These are phyloP conservation scores for Petunia axillaris DNA, from an alignment of 257 asterid species.

Conservation along the genomic window DNA sequence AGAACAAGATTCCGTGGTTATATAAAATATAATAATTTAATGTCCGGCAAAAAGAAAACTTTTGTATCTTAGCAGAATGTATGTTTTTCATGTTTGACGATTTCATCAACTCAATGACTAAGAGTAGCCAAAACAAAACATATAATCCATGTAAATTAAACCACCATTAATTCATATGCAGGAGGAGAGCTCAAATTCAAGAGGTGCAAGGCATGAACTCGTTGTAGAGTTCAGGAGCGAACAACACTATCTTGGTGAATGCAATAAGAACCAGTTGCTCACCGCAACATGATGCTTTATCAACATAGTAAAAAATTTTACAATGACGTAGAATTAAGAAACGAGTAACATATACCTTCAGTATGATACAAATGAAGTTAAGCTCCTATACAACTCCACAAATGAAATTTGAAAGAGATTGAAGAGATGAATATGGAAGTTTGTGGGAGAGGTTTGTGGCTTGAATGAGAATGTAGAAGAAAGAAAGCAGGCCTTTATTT, in stretches of 20 bases:
- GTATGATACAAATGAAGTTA: not conserved
- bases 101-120: not conserved
- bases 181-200: too few relatives aligned
- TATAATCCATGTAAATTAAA: too few relatives aligned
- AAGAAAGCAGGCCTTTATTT: conserved; percentile 38
- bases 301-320: not conserved
- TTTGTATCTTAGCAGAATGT: not conserved
- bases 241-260: too few relatives aligned
- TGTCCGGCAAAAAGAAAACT: not conserved
- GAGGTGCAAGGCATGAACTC: too few relatives aligned
- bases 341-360: not conserved
- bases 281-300: too few relatives aligned
- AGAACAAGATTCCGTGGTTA: too few relatives aligned
- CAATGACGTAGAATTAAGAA: not conserved
- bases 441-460: conserved; percentile 29
- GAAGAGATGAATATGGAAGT: not conserved
- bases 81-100: not conserved
- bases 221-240: too few relatives aligned
- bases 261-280: too few relatives aligned
- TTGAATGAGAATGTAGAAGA: conserved; percentile 40
- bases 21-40: too few relatives aligned
- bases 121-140: not conserved
- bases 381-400: not conserved
- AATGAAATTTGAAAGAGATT: not conserved
- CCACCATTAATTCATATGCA: too few relatives aligned